Conservation (phyloP, 306 rosid genomes). For the Trifolium subterraneum region DNA sequence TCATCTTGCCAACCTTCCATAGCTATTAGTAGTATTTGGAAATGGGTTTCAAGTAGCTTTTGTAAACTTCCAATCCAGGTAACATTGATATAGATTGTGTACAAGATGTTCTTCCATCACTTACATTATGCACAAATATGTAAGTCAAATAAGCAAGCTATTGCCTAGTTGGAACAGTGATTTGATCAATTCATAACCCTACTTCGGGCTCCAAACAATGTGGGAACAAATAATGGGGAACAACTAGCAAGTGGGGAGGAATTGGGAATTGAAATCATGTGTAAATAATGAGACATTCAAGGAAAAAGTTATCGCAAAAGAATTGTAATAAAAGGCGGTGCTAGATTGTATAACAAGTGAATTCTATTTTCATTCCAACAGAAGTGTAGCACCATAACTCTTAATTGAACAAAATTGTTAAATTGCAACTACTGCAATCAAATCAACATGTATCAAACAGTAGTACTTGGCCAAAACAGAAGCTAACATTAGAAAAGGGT, state of each 20-base stretch:
- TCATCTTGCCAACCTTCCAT: no score
- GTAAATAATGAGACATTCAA: neutral
- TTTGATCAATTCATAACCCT: neutral
- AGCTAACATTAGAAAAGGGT: neutral
- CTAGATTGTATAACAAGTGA: neutral
- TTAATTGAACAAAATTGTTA: constrained; percentile 33
- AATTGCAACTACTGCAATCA: constrained; percentile 23
- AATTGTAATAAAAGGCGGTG: neutral
- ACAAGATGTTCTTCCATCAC: neutral
- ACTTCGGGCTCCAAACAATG: neutral
- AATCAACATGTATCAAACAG: constrained; percentile 5
- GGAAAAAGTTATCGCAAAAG: neutral
- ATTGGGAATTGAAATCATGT: neutral
- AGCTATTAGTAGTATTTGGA: no score
- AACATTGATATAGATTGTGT: neutral
- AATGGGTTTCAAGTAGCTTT: no score
- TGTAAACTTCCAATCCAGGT: no score
- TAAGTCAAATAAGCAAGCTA: neutral
- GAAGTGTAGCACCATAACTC: neutral
- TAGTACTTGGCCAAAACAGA: neutral
- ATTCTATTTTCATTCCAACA: constrained; percentile 23
- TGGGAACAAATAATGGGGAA: neutral
- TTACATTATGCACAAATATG: neutral
- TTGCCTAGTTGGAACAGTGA: neutral
- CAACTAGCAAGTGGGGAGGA: neutral